Percentiles rank a stretch among this genome's conserved stretches.
Evolutionary conservation across 2,329 filamentous ascomycete genomes (phyloP).

Genomic region (Cercospora citrullina): DNA sequence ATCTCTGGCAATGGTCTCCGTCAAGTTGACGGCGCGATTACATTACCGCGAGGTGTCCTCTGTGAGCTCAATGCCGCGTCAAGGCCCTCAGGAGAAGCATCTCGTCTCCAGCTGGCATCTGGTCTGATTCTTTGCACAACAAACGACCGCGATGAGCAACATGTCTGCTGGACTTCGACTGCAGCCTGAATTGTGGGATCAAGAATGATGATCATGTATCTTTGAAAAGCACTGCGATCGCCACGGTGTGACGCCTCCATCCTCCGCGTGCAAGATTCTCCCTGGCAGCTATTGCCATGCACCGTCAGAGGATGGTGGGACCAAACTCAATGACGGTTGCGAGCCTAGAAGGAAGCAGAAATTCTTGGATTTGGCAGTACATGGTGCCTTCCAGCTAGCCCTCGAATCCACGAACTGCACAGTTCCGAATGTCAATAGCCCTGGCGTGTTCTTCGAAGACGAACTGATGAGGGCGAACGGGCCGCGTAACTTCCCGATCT

Average conservation of each 20-base stretch:
- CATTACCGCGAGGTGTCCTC: not conserved
- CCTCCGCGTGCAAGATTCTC: not conserved
- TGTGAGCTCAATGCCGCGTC: not conserved
- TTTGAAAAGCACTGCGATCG: not conserved
- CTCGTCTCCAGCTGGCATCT: not conserved
- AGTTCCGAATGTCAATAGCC: not conserved
- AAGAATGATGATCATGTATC: not conserved
- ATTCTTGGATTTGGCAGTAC: not conserved
- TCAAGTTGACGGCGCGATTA: not conserved
- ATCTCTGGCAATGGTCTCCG: not conserved
- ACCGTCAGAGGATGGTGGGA: not conserved
- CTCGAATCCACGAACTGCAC: not conserved
- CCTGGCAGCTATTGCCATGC: not conserved
- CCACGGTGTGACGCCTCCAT: not conserved
- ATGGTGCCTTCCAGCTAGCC: not conserved
- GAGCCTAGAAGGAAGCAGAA: not conserved
- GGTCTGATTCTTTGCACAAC: not conserved
- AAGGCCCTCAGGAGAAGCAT: not conserved
- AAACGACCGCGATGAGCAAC: not conserved
- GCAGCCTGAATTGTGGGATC: not conserved
- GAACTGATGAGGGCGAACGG: not conserved
- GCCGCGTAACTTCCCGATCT: not conserved
- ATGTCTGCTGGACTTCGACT: not conserved
- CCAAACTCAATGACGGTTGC: not conserved
- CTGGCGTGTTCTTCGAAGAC: not conserved